phyloP scores from a whole-genome alignment of 176 grass and related monocot species.

The Neostapfia colusana region DNA sequence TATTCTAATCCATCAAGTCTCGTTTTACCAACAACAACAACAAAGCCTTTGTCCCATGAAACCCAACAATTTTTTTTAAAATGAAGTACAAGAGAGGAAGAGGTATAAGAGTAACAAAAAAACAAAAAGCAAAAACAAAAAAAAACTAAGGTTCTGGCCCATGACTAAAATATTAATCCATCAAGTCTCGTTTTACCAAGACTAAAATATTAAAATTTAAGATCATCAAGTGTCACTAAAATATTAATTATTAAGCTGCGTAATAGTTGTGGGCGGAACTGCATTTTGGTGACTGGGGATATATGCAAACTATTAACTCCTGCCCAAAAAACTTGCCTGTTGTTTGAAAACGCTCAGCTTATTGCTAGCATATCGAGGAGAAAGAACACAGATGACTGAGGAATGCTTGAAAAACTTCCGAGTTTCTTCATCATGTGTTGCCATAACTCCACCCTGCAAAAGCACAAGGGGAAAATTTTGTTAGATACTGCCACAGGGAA shows the following conservation, averaged over 20 bases:
- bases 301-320: constrained; percentile 7
- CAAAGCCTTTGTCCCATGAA: too few relatives aligned
- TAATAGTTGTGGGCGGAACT: background rate
- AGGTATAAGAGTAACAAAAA: too few relatives aligned
- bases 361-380: constrained; percentile 89
- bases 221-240: too few relatives aligned
- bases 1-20: too few relatives aligned
- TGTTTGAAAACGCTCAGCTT: constrained; percentile 98
- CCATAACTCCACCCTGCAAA: constrained; percentile 90
- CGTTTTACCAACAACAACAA: too few relatives aligned
- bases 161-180: too few relatives aligned
- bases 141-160: too few relatives aligned
- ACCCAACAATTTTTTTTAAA: too few relatives aligned
- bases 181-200: too few relatives aligned
- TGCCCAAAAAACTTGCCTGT: constrained; percentile 59
- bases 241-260: constrained; percentile 19
- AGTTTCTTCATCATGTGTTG: constrained; percentile 96
- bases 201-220: too few relatives aligned
- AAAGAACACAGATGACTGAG: constrained; percentile 89
- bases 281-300: background rate
- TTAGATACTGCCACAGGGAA: background rate
- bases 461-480: constrained; percentile 16
- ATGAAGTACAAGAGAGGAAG: too few relatives aligned
- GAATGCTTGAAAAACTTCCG: constrained; percentile 95
- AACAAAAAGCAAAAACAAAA: too few relatives aligned